Evolutionary conservation across 1,284 basidiomycete species (phyloP).

Genomic region (Puccinia triticina): DNA sequence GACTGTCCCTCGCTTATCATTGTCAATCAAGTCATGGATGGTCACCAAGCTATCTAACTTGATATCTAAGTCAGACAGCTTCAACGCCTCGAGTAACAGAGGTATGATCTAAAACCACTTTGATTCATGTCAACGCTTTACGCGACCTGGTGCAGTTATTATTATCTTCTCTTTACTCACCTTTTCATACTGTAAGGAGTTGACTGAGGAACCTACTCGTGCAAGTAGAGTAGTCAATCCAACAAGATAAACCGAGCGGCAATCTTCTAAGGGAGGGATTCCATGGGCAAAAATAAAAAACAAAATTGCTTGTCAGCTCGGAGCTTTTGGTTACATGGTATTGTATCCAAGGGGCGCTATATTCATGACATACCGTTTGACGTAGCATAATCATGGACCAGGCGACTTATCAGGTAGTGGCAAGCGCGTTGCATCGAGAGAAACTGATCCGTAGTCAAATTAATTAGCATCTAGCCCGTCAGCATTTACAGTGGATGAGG

Average conservation of each 20-base stretch:
- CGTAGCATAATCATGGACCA: slow-evolving; percentile 66
- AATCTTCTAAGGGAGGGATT: slow-evolving; percentile 61
- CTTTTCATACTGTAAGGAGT: slow-evolving; percentile 16
- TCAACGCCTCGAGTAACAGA: slow-evolving; percentile 79
- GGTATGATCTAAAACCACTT: slow-evolving; percentile 72
- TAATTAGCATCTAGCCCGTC: not conserved
- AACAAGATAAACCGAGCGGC: slow-evolving; percentile 72
- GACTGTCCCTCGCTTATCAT: slow-evolving; percentile 65
- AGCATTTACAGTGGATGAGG: not conserved
- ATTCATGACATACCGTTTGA: slow-evolving; percentile 55
- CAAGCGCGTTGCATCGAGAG: slow-evolving; percentile 43
- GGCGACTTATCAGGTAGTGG: slow-evolving; percentile 23
- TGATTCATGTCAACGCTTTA: not conserved
- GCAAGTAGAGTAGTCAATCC: slow-evolving; percentile 73
- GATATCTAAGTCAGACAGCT: slow-evolving; percentile 73
- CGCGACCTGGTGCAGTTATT: not conserved
- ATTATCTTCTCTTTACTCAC: slow-evolving; percentile 1
- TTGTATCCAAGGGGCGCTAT: not conserved
- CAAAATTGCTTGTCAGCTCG: not conserved
- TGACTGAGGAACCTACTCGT: slow-evolving; percentile 21
- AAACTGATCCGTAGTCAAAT: slow-evolving; percentile 62
- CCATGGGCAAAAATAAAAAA: not conserved
- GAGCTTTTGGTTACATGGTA: not conserved
- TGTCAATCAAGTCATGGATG: slow-evolving; percentile 72
- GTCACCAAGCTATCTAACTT: slow-evolving; percentile 79